Conservation (phyloP, 2,329 filamentous ascomycete species). For the Fusarium camptoceras region DNA sequence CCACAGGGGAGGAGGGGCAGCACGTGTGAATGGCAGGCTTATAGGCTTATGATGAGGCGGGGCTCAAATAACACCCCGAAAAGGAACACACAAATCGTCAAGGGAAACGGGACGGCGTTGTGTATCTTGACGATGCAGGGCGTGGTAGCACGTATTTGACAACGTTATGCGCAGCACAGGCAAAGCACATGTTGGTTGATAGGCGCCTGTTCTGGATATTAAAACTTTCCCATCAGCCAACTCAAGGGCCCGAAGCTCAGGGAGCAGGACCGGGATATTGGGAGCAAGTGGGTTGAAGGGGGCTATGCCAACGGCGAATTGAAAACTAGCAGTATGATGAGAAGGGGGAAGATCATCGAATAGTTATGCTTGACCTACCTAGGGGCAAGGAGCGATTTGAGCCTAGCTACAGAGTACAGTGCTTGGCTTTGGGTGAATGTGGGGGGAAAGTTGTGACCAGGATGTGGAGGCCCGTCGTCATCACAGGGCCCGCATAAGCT, state of each 20-base stretch:
- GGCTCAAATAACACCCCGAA: slow-evolving; percentile 24
- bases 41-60: slow-evolving; percentile 27
- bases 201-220: slow-evolving; percentile 3
- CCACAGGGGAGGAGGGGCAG: slow-evolving; percentile 29
- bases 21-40: slow-evolving; percentile 27
- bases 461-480: slow-evolving; percentile 42
- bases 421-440: slow-evolving; percentile 44
- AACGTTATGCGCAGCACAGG: neutral
- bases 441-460: slow-evolving; percentile 39
- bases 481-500: slow-evolving; percentile 44
- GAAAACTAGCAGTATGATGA: slow-evolving; percentile 41
- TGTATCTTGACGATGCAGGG: slow-evolving; percentile 5
- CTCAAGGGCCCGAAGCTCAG: slow-evolving; percentile 11
- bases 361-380: slow-evolving; percentile 41
- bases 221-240: neutral
- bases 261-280: slow-evolving; percentile 36
- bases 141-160: neutral
- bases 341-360: slow-evolving; percentile 44
- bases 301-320: slow-evolving; percentile 41
- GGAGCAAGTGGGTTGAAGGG: slow-evolving; percentile 39
- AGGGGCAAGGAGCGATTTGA: slow-evolving; percentile 44
- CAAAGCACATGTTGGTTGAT: neutral
- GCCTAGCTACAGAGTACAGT: slow-evolving; percentile 39
- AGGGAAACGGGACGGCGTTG: slow-evolving; percentile 1
- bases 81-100: slow-evolving; percentile 9